phyloP scores from a whole-genome alignment of 1,139 yeast species.

The Yamadazyma spencermartinsiae region DNA sequence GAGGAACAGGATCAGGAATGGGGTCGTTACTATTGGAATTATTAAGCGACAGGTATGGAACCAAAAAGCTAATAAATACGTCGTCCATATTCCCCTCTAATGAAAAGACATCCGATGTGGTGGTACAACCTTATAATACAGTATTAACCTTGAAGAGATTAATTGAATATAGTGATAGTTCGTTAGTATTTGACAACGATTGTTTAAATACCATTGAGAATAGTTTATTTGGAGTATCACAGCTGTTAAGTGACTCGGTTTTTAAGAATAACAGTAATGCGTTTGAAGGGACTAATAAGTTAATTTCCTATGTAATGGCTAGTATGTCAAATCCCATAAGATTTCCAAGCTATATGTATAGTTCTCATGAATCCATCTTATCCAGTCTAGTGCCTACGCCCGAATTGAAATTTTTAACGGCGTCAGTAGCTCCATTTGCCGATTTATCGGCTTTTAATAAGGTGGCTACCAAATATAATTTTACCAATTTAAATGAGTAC shows the following conservation, averaged over 20 bases:
- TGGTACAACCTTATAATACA: constrained; percentile 94
- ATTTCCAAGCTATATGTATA: constrained; percentile 90
- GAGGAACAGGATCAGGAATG: constrained; percentile 96
- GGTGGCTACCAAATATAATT: constrained; percentile 45
- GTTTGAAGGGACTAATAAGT: constrained; percentile 77
- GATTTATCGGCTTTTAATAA: constrained; percentile 22
- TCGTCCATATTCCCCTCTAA: constrained; percentile 84
- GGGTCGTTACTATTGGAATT: constrained; percentile 82
- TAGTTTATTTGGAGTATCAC: constrained; percentile 44
- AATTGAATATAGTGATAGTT: constrained; percentile 82
- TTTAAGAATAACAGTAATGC: constrained; percentile 26
- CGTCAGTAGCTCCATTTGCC: constrained; percentile 83
- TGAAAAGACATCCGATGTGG: constrained; percentile 83
- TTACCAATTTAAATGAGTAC: constrained; percentile 66
- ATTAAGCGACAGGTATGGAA: constrained; percentile 73
- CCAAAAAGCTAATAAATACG: constrained; percentile 81
- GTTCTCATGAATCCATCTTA: constrained; percentile 78
- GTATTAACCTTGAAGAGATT: constrained; percentile 77
- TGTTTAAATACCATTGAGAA: constrained; percentile 71
- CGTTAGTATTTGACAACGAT: constrained; percentile 86
- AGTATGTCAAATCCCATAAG: constrained; percentile 84
- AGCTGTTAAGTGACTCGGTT: constrained; percentile 10
- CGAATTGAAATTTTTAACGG: constrained; percentile 79
- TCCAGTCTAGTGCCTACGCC: constrained; percentile 89
- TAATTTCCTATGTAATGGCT: constrained; percentile 83